Evolutionary conservation across 1,284 basidiomycete species (phyloP), one percentile per base, ranked within the genome.

Genomic region (Singerocomus inundabilis): DNA sequence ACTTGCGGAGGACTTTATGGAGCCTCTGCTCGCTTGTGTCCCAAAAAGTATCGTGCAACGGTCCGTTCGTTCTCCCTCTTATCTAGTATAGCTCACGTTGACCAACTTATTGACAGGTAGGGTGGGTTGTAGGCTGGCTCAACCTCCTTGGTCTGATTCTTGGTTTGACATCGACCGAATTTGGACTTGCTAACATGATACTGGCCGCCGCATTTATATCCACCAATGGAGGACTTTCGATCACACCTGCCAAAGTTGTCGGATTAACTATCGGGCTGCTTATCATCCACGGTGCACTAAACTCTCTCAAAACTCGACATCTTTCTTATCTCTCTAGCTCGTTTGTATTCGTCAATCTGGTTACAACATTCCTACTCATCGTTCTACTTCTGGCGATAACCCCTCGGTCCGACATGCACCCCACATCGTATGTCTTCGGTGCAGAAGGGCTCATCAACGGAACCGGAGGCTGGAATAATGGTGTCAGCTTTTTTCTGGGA

Each of bases 291-390:
- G 88, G 90, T 2, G 57, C 84, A 4, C 69, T 92, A 5, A 96
- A 94, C 71, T 92, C 89, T 29, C 71, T 96, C 44, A 84, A 82
- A 6, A 97, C 93, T 5, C 81, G 82, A 35, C 77, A 86, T 51
- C 9, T 5, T 28, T 28, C 93, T 0, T 76, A 76, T 29, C 72
- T 96, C 55, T 90, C 93, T 1, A 79, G 78, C 46, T 80, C 80
- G 31, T 97, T 94, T 62, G 88, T 97, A 13, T 94, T 96, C 64
- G 75, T 94, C 63, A 94, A 95, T 66, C 72, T 95, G 46, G 91
- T 89, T 36, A 76, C 81, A n/a, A 85, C 84, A 4, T 71, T 80
- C 54, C 28, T 88, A 12, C 93, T 94, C 63, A 88, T 93, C 61
- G 90, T 96, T 62, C 82, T 87, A 5, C 79, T 96, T 11, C 78